A percentile compares a stretch with the other conserved stretches of the same genome.
Evolutionary conservation across 805 yeast species (phyloP).

Genomic region (Metschnikowia matae): DNA sequence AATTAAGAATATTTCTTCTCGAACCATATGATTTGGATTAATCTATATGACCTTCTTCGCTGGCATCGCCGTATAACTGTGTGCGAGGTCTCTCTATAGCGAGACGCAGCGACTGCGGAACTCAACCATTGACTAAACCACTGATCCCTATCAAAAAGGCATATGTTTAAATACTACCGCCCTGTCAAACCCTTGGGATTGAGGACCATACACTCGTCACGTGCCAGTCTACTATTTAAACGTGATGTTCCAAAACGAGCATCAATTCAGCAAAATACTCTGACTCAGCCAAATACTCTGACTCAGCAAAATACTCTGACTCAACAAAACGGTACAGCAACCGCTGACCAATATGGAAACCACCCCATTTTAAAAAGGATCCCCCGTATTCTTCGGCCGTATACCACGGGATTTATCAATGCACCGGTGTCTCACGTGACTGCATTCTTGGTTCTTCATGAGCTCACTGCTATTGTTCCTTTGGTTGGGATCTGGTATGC

Average conservation of each 20-base stretch:
- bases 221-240: background rate
- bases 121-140: background rate
- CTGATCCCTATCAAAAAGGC: background rate
- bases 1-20: background rate
- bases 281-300: background rate
- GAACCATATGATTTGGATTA: background rate
- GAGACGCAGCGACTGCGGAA: background rate
- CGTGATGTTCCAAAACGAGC: background rate
- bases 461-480: conserved; percentile 70
- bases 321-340: background rate
- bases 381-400: conserved; percentile 49
- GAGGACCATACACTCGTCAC: background rate
- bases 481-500: conserved; percentile 63
- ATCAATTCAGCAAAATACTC: background rate
- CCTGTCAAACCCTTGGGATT: background rate
- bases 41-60: background rate
- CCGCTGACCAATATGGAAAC: conserved; percentile 9
- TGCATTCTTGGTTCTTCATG: conserved; percentile 67
- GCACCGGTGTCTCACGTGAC: conserved; percentile 62
- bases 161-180: background rate
- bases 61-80: background rate
- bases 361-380: conserved; percentile 35
- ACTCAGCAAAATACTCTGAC: background rate
- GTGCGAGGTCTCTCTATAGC: background rate
- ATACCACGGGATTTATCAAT: conserved; percentile 44